A percentile compares a stretch with the other conserved stretches of the same genome.
These are phyloP conservation scores for Ustilago esculenta DNA, from an alignment of 1,284 basidiomycete genomes.

Conservation along the genomic window DNA sequence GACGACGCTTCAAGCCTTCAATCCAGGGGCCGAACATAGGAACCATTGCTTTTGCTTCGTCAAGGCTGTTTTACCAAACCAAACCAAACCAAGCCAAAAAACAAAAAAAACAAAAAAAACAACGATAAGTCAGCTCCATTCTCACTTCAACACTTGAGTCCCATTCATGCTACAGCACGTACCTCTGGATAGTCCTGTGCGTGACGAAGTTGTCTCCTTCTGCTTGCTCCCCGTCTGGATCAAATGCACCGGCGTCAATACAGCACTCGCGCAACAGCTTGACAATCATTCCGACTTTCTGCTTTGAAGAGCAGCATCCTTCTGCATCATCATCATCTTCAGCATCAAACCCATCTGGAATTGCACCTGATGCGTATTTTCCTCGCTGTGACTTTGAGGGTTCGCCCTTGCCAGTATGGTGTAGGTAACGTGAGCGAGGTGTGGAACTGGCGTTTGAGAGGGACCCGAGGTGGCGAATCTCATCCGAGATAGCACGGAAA, in stretches of 20 bases:
- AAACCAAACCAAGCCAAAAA: no score
- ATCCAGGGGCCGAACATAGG: constrained; percentile 53
- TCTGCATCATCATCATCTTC: constrained; percentile 16
- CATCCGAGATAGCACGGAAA: constrained; percentile 58
- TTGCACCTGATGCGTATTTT: background rate
- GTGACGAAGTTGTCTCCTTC: constrained; percentile 33
- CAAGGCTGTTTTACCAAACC: constrained; percentile 51
- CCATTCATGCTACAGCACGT: background rate
- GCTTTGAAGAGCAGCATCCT: constrained; percentile 62
- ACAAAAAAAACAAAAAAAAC: no score
- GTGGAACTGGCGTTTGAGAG: background rate
- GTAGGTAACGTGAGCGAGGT: constrained; percentile 25
- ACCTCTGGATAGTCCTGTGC: constrained; percentile 56
- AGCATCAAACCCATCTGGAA: background rate
- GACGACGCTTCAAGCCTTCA: constrained; percentile 57
- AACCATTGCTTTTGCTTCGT: constrained; percentile 57
- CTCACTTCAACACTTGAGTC: no score
- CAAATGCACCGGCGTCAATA: constrained; percentile 44
- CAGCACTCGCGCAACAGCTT: constrained; percentile 77
- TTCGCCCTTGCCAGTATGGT: constrained; percentile 19
- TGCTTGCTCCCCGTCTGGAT: constrained; percentile 16
- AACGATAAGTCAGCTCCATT: no score
- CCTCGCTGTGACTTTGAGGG: background rate
- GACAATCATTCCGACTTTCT: constrained; percentile 88
- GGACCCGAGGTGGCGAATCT: constrained; percentile 16